Evolutionary conservation across 164 flowering plant species (phyloP).

Genomic region (Dillenia turbinata): DNA sequence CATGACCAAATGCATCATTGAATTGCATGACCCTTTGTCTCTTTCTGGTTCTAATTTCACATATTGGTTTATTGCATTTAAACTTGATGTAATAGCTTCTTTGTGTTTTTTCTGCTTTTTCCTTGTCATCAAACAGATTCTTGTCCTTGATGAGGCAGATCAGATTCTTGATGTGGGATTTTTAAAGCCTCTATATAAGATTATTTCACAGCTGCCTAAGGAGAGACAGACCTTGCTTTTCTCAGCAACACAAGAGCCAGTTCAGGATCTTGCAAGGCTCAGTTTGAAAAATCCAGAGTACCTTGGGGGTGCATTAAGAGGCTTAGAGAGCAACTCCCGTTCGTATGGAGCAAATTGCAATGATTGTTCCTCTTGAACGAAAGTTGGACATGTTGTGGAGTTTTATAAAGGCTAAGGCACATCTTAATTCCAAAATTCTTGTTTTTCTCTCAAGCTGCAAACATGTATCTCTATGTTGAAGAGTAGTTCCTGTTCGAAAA

Average conservation of each 20-base stretch:
- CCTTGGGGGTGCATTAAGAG: constrained; percentile 85
- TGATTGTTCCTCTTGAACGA: constrained; percentile 72
- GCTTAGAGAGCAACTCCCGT: constrained; percentile 77
- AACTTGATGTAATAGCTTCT: too few species aligned
- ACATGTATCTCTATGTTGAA: constrained; percentile 48
- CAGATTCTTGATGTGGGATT: constrained; percentile 84
- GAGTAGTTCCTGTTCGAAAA: too few species aligned
- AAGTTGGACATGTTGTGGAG: constrained; percentile 94
- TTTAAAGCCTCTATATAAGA: constrained; percentile 66
- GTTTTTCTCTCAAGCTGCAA: constrained; percentile 89
- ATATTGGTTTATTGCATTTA: too few species aligned
- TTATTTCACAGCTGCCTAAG: constrained; percentile 83
- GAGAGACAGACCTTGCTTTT: constrained; percentile 85
- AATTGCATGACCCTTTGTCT: too few species aligned
- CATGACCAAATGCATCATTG: too few species aligned
- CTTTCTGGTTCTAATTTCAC: too few species aligned
- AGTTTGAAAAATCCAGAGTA: constrained; percentile 95
- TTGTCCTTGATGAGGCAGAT: constrained; percentile 99
- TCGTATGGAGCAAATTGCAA: constrained; percentile 66
- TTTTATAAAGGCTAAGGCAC: constrained; percentile 77
- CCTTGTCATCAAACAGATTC: constrained; percentile 61
- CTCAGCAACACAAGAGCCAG: constrained; percentile 93
- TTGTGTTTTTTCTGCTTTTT: constrained; percentile 9
- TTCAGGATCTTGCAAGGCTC: constrained; percentile 94
- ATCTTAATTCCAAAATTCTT: constrained; percentile 78